Evolutionary conservation across 2,329 filamentous ascomycete genomes (phyloP), one percentile per base, ranked within the genome.

Genomic region (Verticillium isaacii): DNA sequence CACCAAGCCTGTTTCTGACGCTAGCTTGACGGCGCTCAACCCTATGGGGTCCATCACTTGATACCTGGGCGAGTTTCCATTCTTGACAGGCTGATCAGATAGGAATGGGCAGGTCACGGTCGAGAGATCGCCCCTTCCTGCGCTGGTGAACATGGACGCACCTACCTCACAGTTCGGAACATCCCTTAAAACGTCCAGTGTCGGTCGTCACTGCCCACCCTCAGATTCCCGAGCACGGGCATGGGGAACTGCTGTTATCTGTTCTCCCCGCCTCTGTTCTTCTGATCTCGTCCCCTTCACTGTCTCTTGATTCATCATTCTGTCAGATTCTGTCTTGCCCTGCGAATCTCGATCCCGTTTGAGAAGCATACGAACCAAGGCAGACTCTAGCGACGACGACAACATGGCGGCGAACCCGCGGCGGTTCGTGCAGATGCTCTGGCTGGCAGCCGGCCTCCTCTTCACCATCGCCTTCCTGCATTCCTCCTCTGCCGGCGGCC

Each of bases 391-490:
- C 25, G 11, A 50, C 45, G 12, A 50, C 45, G 19, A 36, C 54
- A 50, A 11, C 9, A 50, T 62, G 56, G 32, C 60, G 14, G 45
- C 57, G 56, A 65, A 63, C 60, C 62, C 64, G 9, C 59, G 59
- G 60, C 56, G 63, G 58, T 54, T 66, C 34, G 64, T 65, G 29
- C 66, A 67, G 58, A 59, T 68, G 62, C 62, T 69, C 45, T 69
- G 66, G 67, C 60, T 67, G 19, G 66, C 62, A 4, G 66, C 66
- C 12, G 66, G 61, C 32, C 32, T 69, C 57, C 62, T 69, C 50
- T 67, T 69, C 57, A 66, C 68, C 56, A 64, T 72, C 62, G 66
- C 68, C 7, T 58, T 67, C 19, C 66, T 68, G 39, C 66, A 64
- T 41, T 64, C 58, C 5, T 60, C 71, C 5, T 19, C 60, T 4